Evolutionary conservation across 1,284 basidiomycete species (phyloP).

Genomic region (Pascua guehoae): DNA sequence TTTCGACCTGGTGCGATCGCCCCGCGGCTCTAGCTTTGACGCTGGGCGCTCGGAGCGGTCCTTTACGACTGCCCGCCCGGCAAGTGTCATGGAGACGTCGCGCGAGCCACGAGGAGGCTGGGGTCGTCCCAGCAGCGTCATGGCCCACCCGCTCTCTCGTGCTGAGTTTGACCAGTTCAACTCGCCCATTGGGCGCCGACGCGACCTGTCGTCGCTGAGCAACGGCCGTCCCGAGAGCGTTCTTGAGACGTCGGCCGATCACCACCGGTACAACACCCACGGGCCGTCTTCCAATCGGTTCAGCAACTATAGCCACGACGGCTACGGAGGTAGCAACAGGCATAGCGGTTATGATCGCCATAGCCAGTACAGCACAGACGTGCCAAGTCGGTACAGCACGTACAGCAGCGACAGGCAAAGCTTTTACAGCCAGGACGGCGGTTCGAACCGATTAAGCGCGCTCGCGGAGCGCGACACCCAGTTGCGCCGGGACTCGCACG

Average conservation of each 20-base stretch:
- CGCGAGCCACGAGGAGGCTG: too few species aligned
- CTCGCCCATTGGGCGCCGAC: neutral
- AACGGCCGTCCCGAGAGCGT: constrained; percentile 17
- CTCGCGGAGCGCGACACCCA: too few species aligned
- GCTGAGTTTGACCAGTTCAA: constrained; percentile 6
- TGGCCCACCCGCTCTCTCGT: neutral
- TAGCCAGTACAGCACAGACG: too few species aligned
- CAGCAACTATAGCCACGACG: neutral
- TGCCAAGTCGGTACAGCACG: too few species aligned
- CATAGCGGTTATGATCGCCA: too few species aligned
- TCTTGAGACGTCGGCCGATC: constrained; percentile 13
- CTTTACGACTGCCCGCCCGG: constrained; percentile 6
- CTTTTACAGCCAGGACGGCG: too few species aligned
- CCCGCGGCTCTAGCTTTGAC: too few species aligned
- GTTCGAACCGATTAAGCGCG: too few species aligned
- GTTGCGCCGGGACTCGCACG: neutral
- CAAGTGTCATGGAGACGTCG: neutral
- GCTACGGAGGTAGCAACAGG: neutral
- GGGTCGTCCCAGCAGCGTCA: neutral
- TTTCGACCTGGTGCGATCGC: too few species aligned
- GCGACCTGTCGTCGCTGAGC: constrained; percentile 2
- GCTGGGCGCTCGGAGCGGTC: neutral
- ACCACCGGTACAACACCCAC: constrained; percentile 12
- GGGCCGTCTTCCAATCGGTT: neutral
- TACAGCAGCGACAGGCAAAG: too few species aligned